These are phyloP conservation scores for Fraxinus baroniana DNA, from an alignment of 305 asterid species.

Conservation along the genomic window DNA sequence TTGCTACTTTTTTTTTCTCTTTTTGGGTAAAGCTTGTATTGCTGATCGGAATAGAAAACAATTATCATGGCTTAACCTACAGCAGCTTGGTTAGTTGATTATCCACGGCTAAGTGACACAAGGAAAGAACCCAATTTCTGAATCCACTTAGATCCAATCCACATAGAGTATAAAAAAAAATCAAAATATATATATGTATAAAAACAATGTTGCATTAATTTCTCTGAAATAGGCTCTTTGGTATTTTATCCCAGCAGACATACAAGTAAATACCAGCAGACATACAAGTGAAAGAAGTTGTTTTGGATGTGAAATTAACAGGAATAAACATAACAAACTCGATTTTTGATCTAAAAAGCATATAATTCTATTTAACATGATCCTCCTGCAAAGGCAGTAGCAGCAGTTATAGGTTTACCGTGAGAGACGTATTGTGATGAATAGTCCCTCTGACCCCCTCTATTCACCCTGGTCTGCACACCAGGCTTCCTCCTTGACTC, in stretches of 20 bases:
- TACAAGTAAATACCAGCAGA: background rate
- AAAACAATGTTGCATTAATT: background rate
- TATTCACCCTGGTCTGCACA: constrained; percentile 57
- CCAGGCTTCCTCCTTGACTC: constrained; percentile 75
- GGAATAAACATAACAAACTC: constrained; percentile 14
- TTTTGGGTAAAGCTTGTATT: constrained; percentile 20
- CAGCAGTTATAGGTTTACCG: constrained; percentile 49
- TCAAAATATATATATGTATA: background rate
- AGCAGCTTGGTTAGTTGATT: background rate
- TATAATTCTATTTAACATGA: constrained; percentile 4
- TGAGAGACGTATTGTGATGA: constrained; percentile 50
- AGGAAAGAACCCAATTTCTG: background rate
- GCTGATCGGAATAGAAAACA: constrained; percentile 7
- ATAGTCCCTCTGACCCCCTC: constrained; percentile 67
- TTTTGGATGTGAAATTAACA: background rate
- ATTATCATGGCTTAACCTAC: constrained; percentile 3
- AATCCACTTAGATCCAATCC: background rate
- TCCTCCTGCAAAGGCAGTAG: background rate
- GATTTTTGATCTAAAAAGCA: background rate
- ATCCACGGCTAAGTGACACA: background rate
- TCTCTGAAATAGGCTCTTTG: constrained; percentile 1
- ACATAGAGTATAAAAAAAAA: background rate
- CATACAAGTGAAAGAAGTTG: constrained; percentile 4
- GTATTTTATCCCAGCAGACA: background rate
- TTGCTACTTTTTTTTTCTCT: constrained; percentile 10